These are phyloP conservation scores for Gryganskiella cystojenkinii DNA, from an alignment of 192 early-diverging fungal genomes.

Conservation along the genomic window DNA sequence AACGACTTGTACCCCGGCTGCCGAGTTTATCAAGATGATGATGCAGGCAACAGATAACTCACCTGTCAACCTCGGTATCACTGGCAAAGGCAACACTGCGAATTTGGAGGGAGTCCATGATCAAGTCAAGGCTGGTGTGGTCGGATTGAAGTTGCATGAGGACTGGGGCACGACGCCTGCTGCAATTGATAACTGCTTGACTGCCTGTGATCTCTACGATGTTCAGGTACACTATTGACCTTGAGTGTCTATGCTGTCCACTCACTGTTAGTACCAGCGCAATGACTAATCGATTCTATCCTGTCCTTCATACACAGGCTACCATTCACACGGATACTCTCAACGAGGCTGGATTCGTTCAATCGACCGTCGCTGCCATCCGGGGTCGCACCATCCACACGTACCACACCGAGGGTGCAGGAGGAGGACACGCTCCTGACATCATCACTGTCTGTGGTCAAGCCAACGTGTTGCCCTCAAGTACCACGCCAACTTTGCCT, in stretches of 20 bases:
- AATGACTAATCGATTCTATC: neutral
- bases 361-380: constrained; percentile 89
- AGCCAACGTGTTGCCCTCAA: constrained; percentile 90
- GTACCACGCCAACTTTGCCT: constrained; percentile 96
- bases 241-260: too few relatives aligned
- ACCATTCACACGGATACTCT: constrained; percentile 98
- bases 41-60: constrained; percentile 87
- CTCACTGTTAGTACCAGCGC: too few relatives aligned
- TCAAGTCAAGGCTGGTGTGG: constrained; percentile 86
- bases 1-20: constrained; percentile 94
- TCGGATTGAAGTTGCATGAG: constrained; percentile 95
- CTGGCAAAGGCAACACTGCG: constrained; percentile 94
- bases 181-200: constrained; percentile 91
- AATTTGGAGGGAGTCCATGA: constrained; percentile 74
- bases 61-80: constrained; percentile 93
- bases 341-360: constrained; percentile 98
- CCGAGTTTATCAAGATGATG: constrained; percentile 89
- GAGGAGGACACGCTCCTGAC: constrained; percentile 94
- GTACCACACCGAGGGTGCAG: constrained; percentile 97
- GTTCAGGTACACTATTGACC: constrained; percentile 77
- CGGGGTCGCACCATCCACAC: constrained; percentile 94
- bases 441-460: constrained; percentile 82
- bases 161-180: constrained; percentile 97
- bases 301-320: constrained; percentile 56
- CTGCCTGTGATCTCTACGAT: constrained; percentile 88